A percentile compares a stretch with the other conserved stretches of the same genome.
Conservation (phyloP, 805 yeast genomes). For the Yamadazyma phyllophila region DNA sequence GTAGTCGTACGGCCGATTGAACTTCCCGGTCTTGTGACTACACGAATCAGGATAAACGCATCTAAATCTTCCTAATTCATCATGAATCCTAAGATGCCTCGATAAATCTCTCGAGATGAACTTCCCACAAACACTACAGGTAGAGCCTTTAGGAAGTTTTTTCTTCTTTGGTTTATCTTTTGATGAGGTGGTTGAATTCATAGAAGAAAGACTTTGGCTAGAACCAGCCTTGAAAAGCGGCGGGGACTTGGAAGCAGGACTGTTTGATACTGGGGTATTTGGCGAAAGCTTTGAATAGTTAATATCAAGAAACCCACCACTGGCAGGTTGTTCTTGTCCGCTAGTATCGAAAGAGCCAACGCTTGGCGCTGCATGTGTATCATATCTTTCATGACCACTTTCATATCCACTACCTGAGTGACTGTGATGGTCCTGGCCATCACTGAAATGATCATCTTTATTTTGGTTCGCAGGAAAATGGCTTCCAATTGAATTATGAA, state of each 20-base stretch:
- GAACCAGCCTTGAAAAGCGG: slow-evolving; percentile 10
- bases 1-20: slow-evolving; percentile 46
- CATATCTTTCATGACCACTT: slow-evolving; percentile 1
- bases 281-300: slow-evolving; percentile 2
- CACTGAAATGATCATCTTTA: background rate
- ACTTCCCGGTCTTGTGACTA: slow-evolving; percentile 41
- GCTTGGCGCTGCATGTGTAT: background rate
- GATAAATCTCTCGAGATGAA: slow-evolving; percentile 41
- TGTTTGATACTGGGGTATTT: slow-evolving; percentile 4
- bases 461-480: background rate
- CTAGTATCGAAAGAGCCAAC: background rate
- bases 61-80: slow-evolving; percentile 42
- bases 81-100: slow-evolving; percentile 43
- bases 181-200: slow-evolving; percentile 13
- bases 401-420: background rate
- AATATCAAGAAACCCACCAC: background rate
- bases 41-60: slow-evolving; percentile 42
- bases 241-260: slow-evolving; percentile 6
- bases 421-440: background rate
- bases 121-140: slow-evolving; percentile 39
- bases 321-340: background rate
- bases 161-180: slow-evolving; percentile 18
- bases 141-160: slow-evolving; percentile 35
- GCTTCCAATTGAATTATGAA: no score
- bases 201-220: slow-evolving; percentile 13